A percentile compares a stretch with the other conserved stretches of the same genome.
Evolutionary conservation across 345 rosid genomes (phyloP).

Genomic region (Populus euphratica): DNA sequence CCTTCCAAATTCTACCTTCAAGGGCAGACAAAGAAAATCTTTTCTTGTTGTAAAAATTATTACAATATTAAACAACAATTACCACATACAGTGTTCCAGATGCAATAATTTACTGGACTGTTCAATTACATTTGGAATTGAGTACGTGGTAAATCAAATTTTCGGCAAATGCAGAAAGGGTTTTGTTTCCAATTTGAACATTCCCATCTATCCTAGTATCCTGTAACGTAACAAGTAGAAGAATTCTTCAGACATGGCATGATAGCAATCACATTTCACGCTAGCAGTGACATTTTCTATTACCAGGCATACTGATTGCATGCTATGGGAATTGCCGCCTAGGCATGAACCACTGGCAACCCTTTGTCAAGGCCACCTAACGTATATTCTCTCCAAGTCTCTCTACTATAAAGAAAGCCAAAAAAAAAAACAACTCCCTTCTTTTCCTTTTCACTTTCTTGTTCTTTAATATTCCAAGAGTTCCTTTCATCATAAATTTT

Average conservation of each 20-base stretch:
- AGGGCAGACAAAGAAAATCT: not conserved
- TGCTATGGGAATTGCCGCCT: not conserved
- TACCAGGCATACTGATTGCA: not conserved
- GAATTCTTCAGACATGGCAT: not conserved
- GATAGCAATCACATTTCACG: not conserved
- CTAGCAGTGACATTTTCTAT: not conserved
- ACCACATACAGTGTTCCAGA: no score
- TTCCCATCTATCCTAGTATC: not conserved
- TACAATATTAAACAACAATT: no score
- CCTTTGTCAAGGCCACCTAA: not conserved
- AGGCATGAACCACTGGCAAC: not conserved
- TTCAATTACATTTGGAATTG: no score
- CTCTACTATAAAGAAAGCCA: not conserved
- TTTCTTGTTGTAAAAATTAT: no score
- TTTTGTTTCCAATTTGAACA: not conserved
- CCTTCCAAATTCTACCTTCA: conserved; percentile 2
- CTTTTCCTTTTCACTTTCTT: conserved; percentile 23
- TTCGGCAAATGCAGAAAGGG: no score
- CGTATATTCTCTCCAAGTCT: not conserved
- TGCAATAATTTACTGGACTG: no score
- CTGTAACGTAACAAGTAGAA: not conserved
- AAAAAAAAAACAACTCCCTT: not conserved
- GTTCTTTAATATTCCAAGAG: conserved; percentile 35
- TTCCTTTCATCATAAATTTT: conserved; percentile 13
- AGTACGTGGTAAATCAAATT: no score